Conservation (phyloP, 2,329 filamentous ascomycete species). For the Drechslera avenae region DNA sequence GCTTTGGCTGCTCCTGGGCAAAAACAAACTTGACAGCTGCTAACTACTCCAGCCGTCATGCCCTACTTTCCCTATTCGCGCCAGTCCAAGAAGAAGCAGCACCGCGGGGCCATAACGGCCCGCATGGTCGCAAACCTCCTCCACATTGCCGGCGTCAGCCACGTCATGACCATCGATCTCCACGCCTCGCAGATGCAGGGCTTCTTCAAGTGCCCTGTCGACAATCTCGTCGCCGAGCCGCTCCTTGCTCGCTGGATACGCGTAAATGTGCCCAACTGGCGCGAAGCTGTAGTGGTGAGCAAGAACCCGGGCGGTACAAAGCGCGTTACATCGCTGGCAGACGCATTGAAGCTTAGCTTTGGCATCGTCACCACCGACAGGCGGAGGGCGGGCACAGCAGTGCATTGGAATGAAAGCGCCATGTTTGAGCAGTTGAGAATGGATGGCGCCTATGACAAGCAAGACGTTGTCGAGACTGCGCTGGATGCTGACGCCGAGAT, state of each 20-base stretch:
- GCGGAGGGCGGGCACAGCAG: slow-evolving; percentile 48
- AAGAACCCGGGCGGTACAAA: slow-evolving; percentile 99
- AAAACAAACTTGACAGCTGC: slow-evolving; percentile 11
- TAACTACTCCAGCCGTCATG: slow-evolving; percentile 68
- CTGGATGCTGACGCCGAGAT: slow-evolving; percentile 45
- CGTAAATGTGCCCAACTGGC: slow-evolving; percentile 85
- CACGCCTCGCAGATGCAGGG: slow-evolving; percentile 97
- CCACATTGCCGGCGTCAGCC: slow-evolving; percentile 90
- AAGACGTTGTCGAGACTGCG: slow-evolving; percentile 36
- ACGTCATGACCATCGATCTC: slow-evolving; percentile 96
- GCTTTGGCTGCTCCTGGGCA: slow-evolving; percentile 35
- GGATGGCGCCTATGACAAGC: slow-evolving; percentile 51
- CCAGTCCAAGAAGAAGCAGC: slow-evolving; percentile 98
- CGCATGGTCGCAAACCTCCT: slow-evolving; percentile 96
- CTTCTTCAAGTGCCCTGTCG: slow-evolving; percentile 96
- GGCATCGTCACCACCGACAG: slow-evolving; percentile 89
- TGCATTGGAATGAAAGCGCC: slow-evolving; percentile 76
- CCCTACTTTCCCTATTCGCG: slow-evolving; percentile 99
- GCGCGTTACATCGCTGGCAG: slow-evolving; percentile 91
- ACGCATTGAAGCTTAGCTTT: slow-evolving; percentile 96
- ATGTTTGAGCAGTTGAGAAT: slow-evolving; percentile 62
- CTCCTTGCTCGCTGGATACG: slow-evolving; percentile 95
- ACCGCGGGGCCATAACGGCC: slow-evolving; percentile 93
- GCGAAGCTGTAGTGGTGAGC: slow-evolving; percentile 91
- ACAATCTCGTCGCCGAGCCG: slow-evolving; percentile 95